Percentiles rank a stretch among this genome's conserved stretches.
These are phyloP conservation scores for Aspergillus asperescens DNA, from an alignment of 495 filamentous ascomycete species.

Conservation along the genomic window DNA sequence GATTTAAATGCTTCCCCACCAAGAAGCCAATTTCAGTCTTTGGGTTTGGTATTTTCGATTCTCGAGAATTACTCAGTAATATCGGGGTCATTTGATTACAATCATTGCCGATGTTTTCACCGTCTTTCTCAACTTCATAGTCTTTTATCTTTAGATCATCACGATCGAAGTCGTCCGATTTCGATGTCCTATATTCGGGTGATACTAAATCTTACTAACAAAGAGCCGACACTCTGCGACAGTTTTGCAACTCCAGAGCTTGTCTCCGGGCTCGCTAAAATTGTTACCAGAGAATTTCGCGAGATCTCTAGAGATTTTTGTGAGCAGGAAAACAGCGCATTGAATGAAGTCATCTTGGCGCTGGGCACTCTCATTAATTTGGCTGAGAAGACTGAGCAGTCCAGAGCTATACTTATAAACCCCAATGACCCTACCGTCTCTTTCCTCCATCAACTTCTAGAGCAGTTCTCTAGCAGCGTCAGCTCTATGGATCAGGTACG, in stretches of 20 bases:
- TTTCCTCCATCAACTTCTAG: conserved; percentile 40
- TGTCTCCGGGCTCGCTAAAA: conserved; percentile 50
- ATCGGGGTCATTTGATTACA: conserved; percentile 18
- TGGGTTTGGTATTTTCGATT: conserved; percentile 51
- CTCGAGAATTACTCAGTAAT: conserved; percentile 54
- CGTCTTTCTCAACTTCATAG: conserved; percentile 28
- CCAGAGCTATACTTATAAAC: conserved; percentile 38
- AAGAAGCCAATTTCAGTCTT: conserved; percentile 13
- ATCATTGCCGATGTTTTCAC: conserved; percentile 22
- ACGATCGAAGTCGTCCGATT: conserved; percentile 18
- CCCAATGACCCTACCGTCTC: conserved; percentile 17
- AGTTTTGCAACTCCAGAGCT: conserved; percentile 55
- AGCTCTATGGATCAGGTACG: conserved; percentile 46
- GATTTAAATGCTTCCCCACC: neutral
- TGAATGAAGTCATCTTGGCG: conserved; percentile 72
- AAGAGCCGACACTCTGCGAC: conserved; percentile 61
- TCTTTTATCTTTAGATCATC: conserved; percentile 21
- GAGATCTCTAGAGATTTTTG: conserved; percentile 36
- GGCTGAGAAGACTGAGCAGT: conserved; percentile 63
- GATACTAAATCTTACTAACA: conserved; percentile 83
- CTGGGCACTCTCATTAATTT: conserved; percentile 88
- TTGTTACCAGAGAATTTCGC: conserved; percentile 40
- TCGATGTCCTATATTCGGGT: conserved; percentile 55
- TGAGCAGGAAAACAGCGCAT: conserved; percentile 42
- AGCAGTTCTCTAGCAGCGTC: conserved; percentile 36